A percentile compares a stretch with the other conserved stretches of the same genome.
Conservation (phyloP, 1,139 yeast species). For the Sugiyamaella grinbergsii region DNA sequence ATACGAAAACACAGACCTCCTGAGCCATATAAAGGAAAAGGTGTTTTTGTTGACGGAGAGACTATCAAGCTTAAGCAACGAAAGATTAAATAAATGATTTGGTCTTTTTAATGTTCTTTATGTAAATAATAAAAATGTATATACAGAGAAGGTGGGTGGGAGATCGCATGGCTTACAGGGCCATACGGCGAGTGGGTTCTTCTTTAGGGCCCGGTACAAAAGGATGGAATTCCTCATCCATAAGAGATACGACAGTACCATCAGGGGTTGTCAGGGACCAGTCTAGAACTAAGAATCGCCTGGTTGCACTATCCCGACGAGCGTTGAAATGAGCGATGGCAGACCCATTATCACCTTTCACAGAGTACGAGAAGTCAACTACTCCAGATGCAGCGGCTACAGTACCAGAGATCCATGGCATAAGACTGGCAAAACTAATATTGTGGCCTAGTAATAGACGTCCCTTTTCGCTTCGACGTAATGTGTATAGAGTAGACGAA, state of each 20-base stretch:
- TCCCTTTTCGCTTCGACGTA: conserved; percentile 77
- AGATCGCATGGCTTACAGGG: background rate
- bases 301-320: conserved; percentile 35
- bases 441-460: conserved; percentile 68
- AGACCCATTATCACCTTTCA: conserved; percentile 55
- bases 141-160: conserved; percentile 6
- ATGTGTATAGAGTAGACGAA: conserved; percentile 80
- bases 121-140: conserved; percentile 9
- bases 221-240: conserved; percentile 44
- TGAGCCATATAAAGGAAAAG: conserved; percentile 98
- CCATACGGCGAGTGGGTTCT: conserved; percentile 36
- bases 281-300: conserved; percentile 39
- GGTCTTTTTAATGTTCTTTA: background rate
- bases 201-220: conserved; percentile 41
- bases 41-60: conserved; percentile 89
- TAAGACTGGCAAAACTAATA: conserved; percentile 65
- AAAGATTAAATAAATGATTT: conserved; percentile 71
- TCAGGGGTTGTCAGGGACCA: conserved; percentile 42
- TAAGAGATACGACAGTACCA: conserved; percentile 36
- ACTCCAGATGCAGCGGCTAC: conserved; percentile 81
- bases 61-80: conserved; percentile 87
- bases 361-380: conserved; percentile 70
- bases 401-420: conserved; percentile 91
- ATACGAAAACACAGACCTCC: conserved; percentile 90
- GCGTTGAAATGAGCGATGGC: conserved; percentile 45